Conservation (phyloP, 1,139 yeast species). For the Geotrichum histeridarum region DNA sequence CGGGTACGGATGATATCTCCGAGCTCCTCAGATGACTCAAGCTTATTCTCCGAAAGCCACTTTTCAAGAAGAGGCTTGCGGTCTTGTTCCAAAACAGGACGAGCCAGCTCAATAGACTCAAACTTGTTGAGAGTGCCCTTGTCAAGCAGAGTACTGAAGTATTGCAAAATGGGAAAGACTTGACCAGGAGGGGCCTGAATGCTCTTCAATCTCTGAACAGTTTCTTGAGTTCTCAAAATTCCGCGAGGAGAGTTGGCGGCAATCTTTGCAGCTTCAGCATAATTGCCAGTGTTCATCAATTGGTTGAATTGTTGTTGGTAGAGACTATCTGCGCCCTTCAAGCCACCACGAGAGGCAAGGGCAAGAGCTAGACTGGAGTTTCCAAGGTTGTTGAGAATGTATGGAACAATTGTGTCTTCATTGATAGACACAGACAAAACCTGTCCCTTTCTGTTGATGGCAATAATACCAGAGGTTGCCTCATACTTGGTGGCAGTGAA, state of each 20-base stretch:
- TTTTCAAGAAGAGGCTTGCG: conserved; percentile 91
- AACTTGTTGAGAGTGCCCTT: conserved; percentile 88
- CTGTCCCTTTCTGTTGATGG: conserved; percentile 93
- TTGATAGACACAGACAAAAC: conserved; percentile 90
- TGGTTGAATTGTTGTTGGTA: conserved; percentile 89
- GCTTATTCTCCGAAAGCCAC: conserved; percentile 92
- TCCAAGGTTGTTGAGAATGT: conserved; percentile 78
- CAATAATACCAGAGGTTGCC: conserved; percentile 77
- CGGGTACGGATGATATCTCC: conserved; percentile 93
- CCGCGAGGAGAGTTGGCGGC: conserved; percentile 92
- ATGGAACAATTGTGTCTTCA: conserved; percentile 80
- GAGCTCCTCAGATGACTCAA: conserved; percentile 89
- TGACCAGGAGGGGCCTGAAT: conserved; percentile 95
- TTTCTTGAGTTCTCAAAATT: conserved; percentile 81
- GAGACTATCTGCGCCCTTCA: conserved; percentile 93
- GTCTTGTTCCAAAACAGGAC: conserved; percentile 93
- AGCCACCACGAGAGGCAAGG: conserved; percentile 90
- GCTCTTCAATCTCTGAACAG: conserved; percentile 86
- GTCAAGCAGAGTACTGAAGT: conserved; percentile 86
- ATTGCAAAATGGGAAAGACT: conserved; percentile 88
- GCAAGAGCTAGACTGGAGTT: conserved; percentile 84
- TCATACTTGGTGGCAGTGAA: conserved; percentile 76
- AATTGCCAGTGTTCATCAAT: conserved; percentile 78
- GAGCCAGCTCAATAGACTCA: conserved; percentile 91
- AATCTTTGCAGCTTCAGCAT: conserved; percentile 87